Conservation (phyloP, 1,284 basidiomycete genomes). For the Tylopilus sp. region DNA sequence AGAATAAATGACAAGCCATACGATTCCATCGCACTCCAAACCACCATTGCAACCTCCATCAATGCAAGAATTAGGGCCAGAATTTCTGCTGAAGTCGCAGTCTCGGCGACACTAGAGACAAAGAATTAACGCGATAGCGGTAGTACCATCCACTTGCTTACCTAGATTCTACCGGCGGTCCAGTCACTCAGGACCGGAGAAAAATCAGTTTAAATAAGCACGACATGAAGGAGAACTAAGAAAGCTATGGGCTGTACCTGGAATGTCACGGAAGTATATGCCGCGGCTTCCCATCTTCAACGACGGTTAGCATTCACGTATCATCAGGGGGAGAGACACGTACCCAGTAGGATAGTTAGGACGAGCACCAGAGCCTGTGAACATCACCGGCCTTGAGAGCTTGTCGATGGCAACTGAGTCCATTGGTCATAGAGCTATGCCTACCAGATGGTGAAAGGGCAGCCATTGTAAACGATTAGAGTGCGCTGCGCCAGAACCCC, state of each 20-base stretch:
- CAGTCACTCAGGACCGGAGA: constrained; percentile 30
- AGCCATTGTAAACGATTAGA: constrained; percentile 38
- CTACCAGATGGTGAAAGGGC: constrained; percentile 39
- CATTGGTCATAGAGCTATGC: background rate
- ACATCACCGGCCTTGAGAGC: constrained; percentile 31
- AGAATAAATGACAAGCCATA: constrained; percentile 21
- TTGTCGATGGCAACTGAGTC: background rate
- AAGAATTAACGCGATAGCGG: background rate
- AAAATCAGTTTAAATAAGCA: background rate
- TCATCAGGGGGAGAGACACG: background rate
- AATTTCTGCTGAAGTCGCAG: constrained; percentile 39
- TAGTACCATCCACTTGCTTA: constrained; percentile 3
- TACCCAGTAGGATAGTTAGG: constrained; percentile 29
- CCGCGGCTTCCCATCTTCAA: constrained; percentile 24
- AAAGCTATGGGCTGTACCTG: constrained; percentile 11
- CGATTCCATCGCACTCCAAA: constrained; percentile 51
- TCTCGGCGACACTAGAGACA: constrained; percentile 33
- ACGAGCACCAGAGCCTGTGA: constrained; percentile 22
- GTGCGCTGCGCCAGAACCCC: constrained; percentile 32
- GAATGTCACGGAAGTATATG: constrained; percentile 29
- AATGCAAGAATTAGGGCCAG: constrained; percentile 52
- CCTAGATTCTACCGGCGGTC: constrained; percentile 33
- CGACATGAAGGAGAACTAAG: background rate
- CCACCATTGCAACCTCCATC: constrained; percentile 59
- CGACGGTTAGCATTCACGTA: background rate